Base-by-base conservation (phyloP, 2,329 filamentous ascomycete species). In the Penicillium psychrosexuale region DNA sequence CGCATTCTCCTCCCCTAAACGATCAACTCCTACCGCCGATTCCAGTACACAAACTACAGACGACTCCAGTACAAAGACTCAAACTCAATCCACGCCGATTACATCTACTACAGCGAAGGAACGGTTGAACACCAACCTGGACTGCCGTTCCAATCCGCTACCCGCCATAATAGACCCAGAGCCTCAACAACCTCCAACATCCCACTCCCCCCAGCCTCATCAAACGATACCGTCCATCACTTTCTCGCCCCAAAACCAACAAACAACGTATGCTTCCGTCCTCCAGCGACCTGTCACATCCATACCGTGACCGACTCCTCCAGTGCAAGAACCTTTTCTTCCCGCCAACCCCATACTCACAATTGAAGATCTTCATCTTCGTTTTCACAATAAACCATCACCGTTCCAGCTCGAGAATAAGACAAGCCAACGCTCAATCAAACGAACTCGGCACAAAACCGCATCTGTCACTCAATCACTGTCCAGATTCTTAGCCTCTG, bases 371-470 rank as follows among this genome's bases (percentile, higher is more conserved):
- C 47, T 57, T 59, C 30, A 59, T 6, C 57, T 34, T 51, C 54
- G 51, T 27, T 59, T 53, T 46, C 36, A 57, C 51, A 56, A 59
- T 36, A 59, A 59, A 50, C 47, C 51, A 37, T 59, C 57, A 46
- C 54, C 53, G 15, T 59, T 59, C 57, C 43, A 54, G 37, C 47
- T 54, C 54, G 54, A 55, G 47, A 46, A 51, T 17, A 50, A 56
- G 36, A 27, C 17, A 44, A 51, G 39, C 37, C 43, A 55, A 51
- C 44, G 46, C 47, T 37, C 48, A 47, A 27, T 49, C 51, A 43
- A 43, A 44, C 53, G 34, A 55, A 49, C 30, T 47, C 39, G 51
- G 13, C 55, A 47, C 33, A 36, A 36, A n/a, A n/a, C 33, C 13
- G n/a, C 33, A 30, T 30, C 28, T 30, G 28, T 30, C 28, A 30